phyloP scores from a whole-genome alignment of 179 eudicot species.

The Silene coronaria region DNA sequence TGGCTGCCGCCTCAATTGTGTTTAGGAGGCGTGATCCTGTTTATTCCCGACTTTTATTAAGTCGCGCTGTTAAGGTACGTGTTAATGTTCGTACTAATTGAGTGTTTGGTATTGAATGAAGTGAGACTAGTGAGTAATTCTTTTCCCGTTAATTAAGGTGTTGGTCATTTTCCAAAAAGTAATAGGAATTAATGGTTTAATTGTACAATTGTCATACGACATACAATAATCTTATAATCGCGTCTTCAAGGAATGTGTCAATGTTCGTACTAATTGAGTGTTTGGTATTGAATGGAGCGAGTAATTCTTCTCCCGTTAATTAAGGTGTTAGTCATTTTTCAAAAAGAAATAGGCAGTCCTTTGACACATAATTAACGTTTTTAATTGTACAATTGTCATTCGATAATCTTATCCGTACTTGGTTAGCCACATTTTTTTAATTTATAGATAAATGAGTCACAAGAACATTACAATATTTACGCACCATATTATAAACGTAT shows the following conservation, averaged over 20 bases:
- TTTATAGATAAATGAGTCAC: too few species aligned
- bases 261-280: not conserved
- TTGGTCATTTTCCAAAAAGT: not conserved
- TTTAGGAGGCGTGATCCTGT: slow-evolving; percentile 56
- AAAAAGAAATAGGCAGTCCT: too few species aligned
- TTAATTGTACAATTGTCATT: too few species aligned
- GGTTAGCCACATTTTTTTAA: too few species aligned
- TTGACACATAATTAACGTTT: too few species aligned
- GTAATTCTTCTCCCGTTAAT: not conserved
- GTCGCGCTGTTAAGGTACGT: slow-evolving; percentile 69
- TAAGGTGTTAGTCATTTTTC: slow-evolving; percentile 10
- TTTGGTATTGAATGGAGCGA: too few species aligned
- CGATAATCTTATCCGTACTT: too few species aligned
- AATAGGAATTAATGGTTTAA: too few species aligned
- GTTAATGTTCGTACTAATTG: not conserved
- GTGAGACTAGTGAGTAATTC: too few species aligned
- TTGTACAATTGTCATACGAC: too few species aligned
- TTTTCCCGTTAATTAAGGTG: slow-evolving; percentile 4
- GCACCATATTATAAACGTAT: too few species aligned
- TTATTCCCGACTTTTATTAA: slow-evolving; percentile 65
- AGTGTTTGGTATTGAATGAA: not conserved
- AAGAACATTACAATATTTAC: too few species aligned
- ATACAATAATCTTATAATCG: slow-evolving; percentile 21
- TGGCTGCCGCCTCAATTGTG: slow-evolving; percentile 91
- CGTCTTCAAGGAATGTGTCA: slow-evolving; percentile 53